Base-by-base conservation (phyloP, 257 asterid genomes). In the Nicotiana otophora region DNA sequence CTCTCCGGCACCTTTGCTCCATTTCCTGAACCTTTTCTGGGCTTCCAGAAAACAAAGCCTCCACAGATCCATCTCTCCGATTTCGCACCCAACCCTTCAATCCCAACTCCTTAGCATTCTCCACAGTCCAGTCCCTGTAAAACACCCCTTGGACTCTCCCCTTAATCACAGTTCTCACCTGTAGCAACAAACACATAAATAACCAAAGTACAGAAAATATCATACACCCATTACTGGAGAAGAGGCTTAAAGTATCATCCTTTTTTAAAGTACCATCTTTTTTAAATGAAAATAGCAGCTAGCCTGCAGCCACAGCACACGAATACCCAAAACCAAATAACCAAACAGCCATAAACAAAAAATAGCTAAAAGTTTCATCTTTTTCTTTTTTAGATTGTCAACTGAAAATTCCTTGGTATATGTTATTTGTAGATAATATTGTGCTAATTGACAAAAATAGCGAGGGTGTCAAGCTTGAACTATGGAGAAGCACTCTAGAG, bases 131-230 rank as follows among this genome's bases (percentile, higher is more conserved):
- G 81, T 95, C 90, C 86, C 99, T 87, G 62, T 92, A 95, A 85
- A 95, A 95, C 31, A 95, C 99, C 48, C 98, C 99, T 86, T 94
- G 98, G 67, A 95, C 98, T 87, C 97, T 87, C 46, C 98, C 97
- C 84, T 95, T 95, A 30, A 95, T 85, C 89, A 86, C 89, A 86
- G 86, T 90, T 88, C 92, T 91, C 80, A 90, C 93, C 97, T 95
- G 88, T 39, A 78, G 3, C 39, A 4, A 16, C 77, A 83, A 39
- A 69, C 83, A 67, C 85, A 68, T 48, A 58, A 11, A 46, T 34
- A 72, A 1, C 26, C 66, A 34, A 62, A 34, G 20, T 55, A 5
- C 78, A 70, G 78, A 36, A 70, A 39, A 70, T n/a, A n/a, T 36
- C 9, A 28, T 0, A 23, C 60, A 20, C 5, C 7, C 15, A 42